Evolutionary conservation across 352 stramenopile genomes (phyloP), one percentile per base, ranked within the genome.

Genomic region (Phytophthora citricola): DNA sequence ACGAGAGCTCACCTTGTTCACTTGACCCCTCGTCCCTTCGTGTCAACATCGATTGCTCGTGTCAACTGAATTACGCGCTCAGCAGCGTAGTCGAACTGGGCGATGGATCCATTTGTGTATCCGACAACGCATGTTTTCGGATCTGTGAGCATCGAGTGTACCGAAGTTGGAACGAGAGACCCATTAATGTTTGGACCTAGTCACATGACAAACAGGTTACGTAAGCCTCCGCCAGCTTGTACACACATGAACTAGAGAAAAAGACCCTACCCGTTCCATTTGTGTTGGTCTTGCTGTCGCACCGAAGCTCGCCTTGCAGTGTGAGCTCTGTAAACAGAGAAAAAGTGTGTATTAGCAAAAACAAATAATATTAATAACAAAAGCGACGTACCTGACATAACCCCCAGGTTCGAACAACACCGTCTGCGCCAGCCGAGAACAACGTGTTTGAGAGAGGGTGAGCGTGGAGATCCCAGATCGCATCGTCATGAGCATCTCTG

Each of bases 401-500:
- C 67, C 7, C 84, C 89, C 89, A 96, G 0, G 82, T 91, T 32
- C 85, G 78, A 17, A 96, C 87, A 45, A 92, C 77, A 20, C 83
- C 89, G 43, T 96, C 89, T 2, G 89, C 68, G 44, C 89, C 85
- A 38, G 85, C 85, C 2, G 86, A 94, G 41, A 96, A 96, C 17
- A 96, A 68, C 14, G 91, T 72, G 49, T 94, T 94, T 15, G 86
- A 93, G 22, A 94, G 69, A 29, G 89, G 85, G 36, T 96, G 89
- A 10, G 89, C 84, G 47, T 92, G 80, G 10, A 96, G 76, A 51
- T 92, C 69, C 89, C 89, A 96, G 32, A 96, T 77, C 24, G 86
- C 86, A 44, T 96, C 85, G 26, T 92, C 84, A 60, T 96, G 89
- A 2, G 89, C 86, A 57, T 79, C 77, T 36, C 92, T 92, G 11